phyloP scores from a whole-genome alignment of 2,329 filamentous ascomycete genomes.

The Exophiala sp. region DNA sequence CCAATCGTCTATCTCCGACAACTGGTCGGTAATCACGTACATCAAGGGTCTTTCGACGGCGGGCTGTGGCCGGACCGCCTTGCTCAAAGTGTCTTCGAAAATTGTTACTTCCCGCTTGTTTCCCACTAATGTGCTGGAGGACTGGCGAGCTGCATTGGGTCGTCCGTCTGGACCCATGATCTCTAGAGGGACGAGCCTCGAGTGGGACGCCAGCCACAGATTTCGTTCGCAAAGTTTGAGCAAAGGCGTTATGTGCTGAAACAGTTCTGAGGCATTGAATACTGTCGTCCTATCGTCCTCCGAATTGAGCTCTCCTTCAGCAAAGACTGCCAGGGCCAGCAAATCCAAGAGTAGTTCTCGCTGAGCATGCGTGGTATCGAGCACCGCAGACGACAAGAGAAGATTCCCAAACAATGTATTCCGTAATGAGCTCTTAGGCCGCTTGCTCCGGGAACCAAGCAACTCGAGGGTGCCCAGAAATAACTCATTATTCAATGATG shows the following conservation, averaged over 20 bases:
- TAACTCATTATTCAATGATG: constrained; percentile 44
- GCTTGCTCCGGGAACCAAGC: constrained; percentile 33
- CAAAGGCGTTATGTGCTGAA: constrained; percentile 62
- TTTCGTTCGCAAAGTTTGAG: constrained; percentile 66
- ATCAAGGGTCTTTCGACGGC: constrained; percentile 37
- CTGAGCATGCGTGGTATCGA: constrained; percentile 69
- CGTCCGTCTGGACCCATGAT: constrained; percentile 19
- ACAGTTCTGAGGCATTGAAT: constrained; percentile 53
- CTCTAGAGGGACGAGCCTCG: constrained; percentile 34
- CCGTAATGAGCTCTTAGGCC: constrained; percentile 29
- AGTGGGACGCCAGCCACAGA: constrained; percentile 54
- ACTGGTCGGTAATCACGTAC: constrained; percentile 39
- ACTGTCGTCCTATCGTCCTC: constrained; percentile 59
- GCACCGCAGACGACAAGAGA: constrained; percentile 64
- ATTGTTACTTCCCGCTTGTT: constrained; percentile 34
- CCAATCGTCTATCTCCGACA: constrained; percentile 43
- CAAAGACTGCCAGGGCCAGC: constrained; percentile 73
- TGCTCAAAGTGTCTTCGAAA: constrained; percentile 42
- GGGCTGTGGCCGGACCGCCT: constrained; percentile 40
- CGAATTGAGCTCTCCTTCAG: constrained; percentile 74
- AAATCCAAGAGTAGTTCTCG: constrained; percentile 74
- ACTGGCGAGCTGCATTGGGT: constrained; percentile 31
- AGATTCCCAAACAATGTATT: constrained; percentile 20
- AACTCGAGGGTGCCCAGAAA: constrained; percentile 49
- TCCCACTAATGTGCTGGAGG: constrained; percentile 26